Conservation (phyloP, 1,284 basidiomycete genomes). For the Cutaneotrichosporon sp. region DNA sequence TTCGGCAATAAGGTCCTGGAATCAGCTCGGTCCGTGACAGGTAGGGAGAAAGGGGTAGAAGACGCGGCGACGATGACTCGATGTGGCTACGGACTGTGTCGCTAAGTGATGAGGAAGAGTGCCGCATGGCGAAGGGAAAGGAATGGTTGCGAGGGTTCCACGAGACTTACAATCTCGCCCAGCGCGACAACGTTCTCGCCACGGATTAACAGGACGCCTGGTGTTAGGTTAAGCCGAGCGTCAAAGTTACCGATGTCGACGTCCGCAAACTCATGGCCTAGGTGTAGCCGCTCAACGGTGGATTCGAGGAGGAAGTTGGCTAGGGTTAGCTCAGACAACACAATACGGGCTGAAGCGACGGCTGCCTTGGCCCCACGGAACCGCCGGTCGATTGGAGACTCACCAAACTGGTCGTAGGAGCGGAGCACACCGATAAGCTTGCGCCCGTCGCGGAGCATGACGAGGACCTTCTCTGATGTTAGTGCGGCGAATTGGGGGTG, state of each 20-base stretch:
- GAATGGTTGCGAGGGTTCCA: not conserved
- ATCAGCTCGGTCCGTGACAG: not conserved
- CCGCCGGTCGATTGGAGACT: conserved; percentile 39
- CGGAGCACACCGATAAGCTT: conserved; percentile 94
- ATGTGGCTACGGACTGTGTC: no score
- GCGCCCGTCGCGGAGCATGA: conserved; percentile 90
- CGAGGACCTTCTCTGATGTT: conserved; percentile 92
- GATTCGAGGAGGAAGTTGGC: conserved; percentile 92
- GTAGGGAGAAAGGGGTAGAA: not conserved
- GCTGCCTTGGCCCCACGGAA: no score
- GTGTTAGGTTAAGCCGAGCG: conserved; percentile 42
- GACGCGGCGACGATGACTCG: not conserved
- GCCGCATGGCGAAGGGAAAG: not conserved
- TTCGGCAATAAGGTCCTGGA: conserved; percentile 86
- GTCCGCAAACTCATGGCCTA: conserved; percentile 47
- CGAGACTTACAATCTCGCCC: conserved; percentile 86
- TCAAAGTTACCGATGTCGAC: conserved; percentile 39
- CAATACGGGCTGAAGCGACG: no score
- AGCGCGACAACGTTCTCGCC: conserved; percentile 98
- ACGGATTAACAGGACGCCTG: conserved; percentile 81
- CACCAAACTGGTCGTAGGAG: conserved; percentile 99
- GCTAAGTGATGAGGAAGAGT: not conserved
- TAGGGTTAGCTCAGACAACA: conserved; percentile 44
- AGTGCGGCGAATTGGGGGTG: conserved; percentile 12
- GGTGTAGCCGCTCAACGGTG: conserved; percentile 60